Conservation (phyloP, 345 rosid species). For the Euphorbia pulcherrima region DNA sequence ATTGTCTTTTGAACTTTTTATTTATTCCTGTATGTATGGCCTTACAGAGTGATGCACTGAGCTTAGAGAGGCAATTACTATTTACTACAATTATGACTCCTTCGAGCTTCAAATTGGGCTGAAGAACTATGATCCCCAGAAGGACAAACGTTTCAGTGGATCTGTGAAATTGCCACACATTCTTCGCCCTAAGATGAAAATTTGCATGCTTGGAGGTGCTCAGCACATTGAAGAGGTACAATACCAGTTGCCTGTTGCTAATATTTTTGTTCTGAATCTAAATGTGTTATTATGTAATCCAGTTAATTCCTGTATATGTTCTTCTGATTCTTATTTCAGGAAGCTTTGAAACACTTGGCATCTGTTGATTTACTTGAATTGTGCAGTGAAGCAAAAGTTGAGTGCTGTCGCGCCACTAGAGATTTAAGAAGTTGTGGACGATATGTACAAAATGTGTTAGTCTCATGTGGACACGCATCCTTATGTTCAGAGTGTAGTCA, state of each 20-base stretch:
- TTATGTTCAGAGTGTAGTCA: conserved; percentile 80
- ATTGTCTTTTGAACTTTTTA: too few species aligned
- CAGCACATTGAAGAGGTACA: conserved; percentile 85
- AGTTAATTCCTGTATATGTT: neutral
- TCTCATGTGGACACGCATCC: conserved; percentile 88
- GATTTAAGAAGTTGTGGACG: conserved; percentile 87
- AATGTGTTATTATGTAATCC: too few species aligned
- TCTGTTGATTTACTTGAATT: conserved; percentile 65
- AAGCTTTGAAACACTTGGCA: conserved; percentile 79
- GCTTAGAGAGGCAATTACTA: too few species aligned
- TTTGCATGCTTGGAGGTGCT: conserved; percentile 96
- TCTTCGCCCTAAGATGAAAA: conserved; percentile 89
- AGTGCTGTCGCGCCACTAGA: conserved; percentile 88
- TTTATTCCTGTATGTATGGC: too few species aligned
- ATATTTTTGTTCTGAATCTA: neutral
- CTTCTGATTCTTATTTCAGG: conserved; percentile 42
- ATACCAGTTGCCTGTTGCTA: neutral
- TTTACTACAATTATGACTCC: too few species aligned
- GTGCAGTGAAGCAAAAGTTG: conserved; percentile 79
- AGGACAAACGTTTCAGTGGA: conserved; percentile 92
- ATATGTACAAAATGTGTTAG: conserved; percentile 58
- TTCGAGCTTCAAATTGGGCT: conserved; percentile 88
- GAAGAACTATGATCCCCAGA: conserved; percentile 91
- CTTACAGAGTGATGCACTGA: too few species aligned
- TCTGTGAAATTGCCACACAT: conserved; percentile 87